A percentile compares a stretch with the other conserved stretches of the same genome.
Conservation (phyloP, 129 eudicot species). For the Sambucus nigra region DNA sequence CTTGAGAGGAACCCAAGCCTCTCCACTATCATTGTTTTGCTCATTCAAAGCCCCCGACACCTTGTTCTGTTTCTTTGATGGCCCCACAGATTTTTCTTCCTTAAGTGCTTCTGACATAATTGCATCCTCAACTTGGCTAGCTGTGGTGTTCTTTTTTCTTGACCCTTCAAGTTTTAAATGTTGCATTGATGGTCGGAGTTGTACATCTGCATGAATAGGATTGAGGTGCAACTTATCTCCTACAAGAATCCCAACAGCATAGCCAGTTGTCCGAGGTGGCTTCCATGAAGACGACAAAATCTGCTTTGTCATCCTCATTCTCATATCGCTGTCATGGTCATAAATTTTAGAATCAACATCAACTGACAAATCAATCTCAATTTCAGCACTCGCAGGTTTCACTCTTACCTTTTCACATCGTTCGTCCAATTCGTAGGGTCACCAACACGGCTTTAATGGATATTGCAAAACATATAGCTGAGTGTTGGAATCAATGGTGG, state of each 20-base stretch:
- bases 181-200: slow-evolving; percentile 84
- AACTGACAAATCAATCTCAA: slow-evolving; percentile 64
- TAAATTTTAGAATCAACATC: slow-evolving; percentile 55
- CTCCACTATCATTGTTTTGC: slow-evolving; percentile 31
- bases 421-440: too few relatives aligned
- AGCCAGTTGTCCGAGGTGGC: slow-evolving; percentile 33
- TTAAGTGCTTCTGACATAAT: slow-evolving; percentile 23
- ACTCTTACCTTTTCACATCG: slow-evolving; percentile 99
- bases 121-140: slow-evolving; percentile 19
- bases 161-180: slow-evolving; percentile 27
- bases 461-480: slow-evolving; percentile 18
- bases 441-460: too few relatives aligned
- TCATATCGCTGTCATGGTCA: slow-evolving; percentile 32
- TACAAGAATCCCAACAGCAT: slow-evolving; percentile 60
- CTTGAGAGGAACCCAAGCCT: too few relatives aligned
- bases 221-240: slow-evolving; percentile 74
- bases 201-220: slow-evolving; percentile 77
- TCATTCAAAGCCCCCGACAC: slow-evolving; percentile 21
- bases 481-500: slow-evolving; percentile 34
- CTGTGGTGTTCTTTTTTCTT: too few relatives aligned
- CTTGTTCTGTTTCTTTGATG: slow-evolving; percentile 59
- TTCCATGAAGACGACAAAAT: slow-evolving; percentile 55
- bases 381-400: slow-evolving; percentile 47
- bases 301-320: slow-evolving; percentile 52
- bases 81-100: slow-evolving; percentile 31